Percentiles rank a stretch among this genome's conserved stretches.
These are phyloP conservation scores for Microsporum ferrugineum DNA, from an alignment of 2,329 filamentous ascomycete genomes.

Conservation along the genomic window DNA sequence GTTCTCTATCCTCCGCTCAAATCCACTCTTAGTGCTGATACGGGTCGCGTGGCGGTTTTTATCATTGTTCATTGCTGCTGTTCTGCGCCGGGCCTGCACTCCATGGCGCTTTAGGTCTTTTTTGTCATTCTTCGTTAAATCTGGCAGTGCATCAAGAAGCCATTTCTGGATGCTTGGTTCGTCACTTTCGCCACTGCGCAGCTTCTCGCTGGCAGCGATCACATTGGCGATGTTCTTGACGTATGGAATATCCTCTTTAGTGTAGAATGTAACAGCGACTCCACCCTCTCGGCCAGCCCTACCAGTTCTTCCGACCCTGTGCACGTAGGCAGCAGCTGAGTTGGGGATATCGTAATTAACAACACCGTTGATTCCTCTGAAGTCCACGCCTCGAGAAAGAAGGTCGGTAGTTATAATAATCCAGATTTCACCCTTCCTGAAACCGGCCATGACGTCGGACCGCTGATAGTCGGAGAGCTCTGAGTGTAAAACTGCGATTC, in stretches of 20 bases:
- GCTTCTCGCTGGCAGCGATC: slow-evolving; percentile 69
- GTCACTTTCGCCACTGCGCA: slow-evolving; percentile 42
- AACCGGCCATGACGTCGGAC: slow-evolving; percentile 72
- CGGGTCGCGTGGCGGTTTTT: slow-evolving; percentile 43
- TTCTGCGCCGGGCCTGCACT: slow-evolving; percentile 56
- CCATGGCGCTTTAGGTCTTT: slow-evolving; percentile 72
- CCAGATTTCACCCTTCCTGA: slow-evolving; percentile 89
- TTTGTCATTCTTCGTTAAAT: slow-evolving; percentile 70
- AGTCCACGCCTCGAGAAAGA: slow-evolving; percentile 83
- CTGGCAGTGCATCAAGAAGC: slow-evolving; percentile 77
- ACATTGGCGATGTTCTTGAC: slow-evolving; percentile 90
- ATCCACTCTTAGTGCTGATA: slow-evolving; percentile 56
- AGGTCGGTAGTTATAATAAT: slow-evolving; percentile 93
- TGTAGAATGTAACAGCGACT: slow-evolving; percentile 87
- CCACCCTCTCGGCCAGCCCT: slow-evolving; percentile 79
- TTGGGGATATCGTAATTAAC: slow-evolving; percentile 96
- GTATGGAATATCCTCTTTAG: slow-evolving; percentile 81
- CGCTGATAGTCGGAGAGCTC: slow-evolving; percentile 66
- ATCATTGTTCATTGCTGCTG: slow-evolving; percentile 24
- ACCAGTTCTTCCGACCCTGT: slow-evolving; percentile 83
- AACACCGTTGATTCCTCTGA: slow-evolving; percentile 87
- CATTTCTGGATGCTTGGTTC: slow-evolving; percentile 61
- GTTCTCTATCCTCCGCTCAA: slow-evolving; percentile 37
- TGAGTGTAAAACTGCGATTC: slow-evolving; percentile 84
- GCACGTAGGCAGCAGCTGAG: slow-evolving; percentile 81